Percentiles rank a stretch among this genome's conserved stretches.
phyloP scores from a whole-genome alignment of 768 basidiomycete species.

The Mycena belliarum region DNA sequence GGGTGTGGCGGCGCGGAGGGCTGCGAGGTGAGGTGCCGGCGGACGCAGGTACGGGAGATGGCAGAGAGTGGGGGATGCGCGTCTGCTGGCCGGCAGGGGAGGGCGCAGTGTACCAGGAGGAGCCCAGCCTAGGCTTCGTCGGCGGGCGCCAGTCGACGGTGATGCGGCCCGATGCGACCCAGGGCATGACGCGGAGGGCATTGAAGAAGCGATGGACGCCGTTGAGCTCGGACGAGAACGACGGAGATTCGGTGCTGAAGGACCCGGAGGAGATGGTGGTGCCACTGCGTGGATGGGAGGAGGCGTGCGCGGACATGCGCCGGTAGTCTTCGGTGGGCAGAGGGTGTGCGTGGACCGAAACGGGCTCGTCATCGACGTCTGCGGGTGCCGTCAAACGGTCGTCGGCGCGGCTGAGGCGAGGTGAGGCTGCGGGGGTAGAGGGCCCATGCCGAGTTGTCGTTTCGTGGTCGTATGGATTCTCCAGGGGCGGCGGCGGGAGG shows the following conservation, averaged over 20 bases:
- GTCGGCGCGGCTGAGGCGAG: constrained; percentile 11
- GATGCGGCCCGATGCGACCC: constrained; percentile 20
- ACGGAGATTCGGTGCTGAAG: constrained; percentile 14
- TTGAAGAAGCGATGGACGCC: constrained; percentile 15
- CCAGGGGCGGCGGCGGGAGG: constrained; percentile 3
- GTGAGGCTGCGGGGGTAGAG: background rate
- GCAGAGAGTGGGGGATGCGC: background rate
- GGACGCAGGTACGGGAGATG: background rate
- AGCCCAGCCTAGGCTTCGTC: background rate
- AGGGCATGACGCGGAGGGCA: constrained; percentile 20
- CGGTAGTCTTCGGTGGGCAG: constrained; percentile 22
- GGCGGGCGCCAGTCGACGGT: constrained; percentile 19
- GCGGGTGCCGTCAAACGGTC: background rate
- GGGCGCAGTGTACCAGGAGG: constrained; percentile 20
- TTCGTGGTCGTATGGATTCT: constrained; percentile 14
- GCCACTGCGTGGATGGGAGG: constrained; percentile 5
- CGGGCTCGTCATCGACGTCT: constrained; percentile 15
- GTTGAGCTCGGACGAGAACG: constrained; percentile 21
- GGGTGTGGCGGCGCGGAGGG: too few species aligned
- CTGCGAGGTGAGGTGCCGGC: too few species aligned
- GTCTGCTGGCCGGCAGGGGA: background rate
- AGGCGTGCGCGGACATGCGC: constrained; percentile 20
- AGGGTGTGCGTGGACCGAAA: constrained; percentile 18
- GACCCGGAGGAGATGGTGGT: constrained; percentile 14
- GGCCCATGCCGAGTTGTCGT: background rate